Conservation (phyloP, 768 basidiomycete genomes). For the Lactarius indigo region DNA sequence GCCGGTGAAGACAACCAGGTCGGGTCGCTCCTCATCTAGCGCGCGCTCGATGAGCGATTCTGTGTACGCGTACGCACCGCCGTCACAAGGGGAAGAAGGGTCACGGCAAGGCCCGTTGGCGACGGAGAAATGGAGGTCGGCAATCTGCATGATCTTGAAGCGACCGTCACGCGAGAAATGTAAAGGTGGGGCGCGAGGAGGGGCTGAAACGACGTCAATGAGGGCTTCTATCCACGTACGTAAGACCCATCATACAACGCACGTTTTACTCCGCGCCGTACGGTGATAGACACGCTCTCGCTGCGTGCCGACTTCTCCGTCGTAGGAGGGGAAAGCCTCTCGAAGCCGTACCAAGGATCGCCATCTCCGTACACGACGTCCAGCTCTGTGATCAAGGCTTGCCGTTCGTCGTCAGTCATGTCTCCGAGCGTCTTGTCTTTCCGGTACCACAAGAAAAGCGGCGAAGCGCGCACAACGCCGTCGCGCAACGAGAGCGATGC, state of each 20-base stretch:
- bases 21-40: conserved; percentile 81
- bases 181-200: conserved; percentile 70
- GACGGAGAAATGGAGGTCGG: conserved; percentile 92
- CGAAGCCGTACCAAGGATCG: conserved; percentile 82
- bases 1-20: conserved; percentile 87
- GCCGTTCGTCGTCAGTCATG: conserved; percentile 55
- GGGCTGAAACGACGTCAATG: conserved; percentile 38
- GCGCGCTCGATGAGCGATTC: conserved; percentile 63
- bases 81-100: conserved; percentile 48
- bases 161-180: conserved; percentile 81
- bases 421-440: conserved; percentile 59
- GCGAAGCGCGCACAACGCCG: conserved; percentile 53
- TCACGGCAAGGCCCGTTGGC: conserved; percentile 76
- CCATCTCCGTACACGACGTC: conserved; percentile 87
- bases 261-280: conserved; percentile 74
- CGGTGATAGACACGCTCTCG: conserved; percentile 61
- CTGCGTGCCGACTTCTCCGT: conserved; percentile 36
- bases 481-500: conserved; percentile 58
- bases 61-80: conserved; percentile 74
- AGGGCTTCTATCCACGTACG: neutral
- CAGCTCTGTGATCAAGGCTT: conserved; percentile 80
- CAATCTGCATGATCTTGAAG: conserved; percentile 88
- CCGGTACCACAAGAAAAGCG: conserved; percentile 78
- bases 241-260: conserved; percentile 29
- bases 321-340: conserved; percentile 62